Evolutionary conservation across 345 rosid genomes (phyloP).

Genomic region (Eutrema heterophyllum): DNA sequence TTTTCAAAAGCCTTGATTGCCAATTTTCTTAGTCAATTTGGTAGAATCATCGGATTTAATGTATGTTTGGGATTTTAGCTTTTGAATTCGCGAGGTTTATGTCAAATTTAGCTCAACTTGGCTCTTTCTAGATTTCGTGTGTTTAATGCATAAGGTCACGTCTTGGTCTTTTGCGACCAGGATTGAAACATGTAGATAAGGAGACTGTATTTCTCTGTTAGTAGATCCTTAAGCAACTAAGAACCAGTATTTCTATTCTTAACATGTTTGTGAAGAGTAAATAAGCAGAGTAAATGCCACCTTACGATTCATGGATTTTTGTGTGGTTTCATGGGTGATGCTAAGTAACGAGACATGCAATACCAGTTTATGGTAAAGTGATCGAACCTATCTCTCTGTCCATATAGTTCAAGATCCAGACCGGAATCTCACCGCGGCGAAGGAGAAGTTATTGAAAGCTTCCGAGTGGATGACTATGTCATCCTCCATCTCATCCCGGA

Average conservation of each 20-base stretch:
- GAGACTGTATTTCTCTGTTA: not conserved
- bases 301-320: too few species aligned
- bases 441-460: constrained; percentile 73
- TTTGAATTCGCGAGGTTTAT: not conserved
- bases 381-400: too few species aligned
- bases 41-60: not conserved
- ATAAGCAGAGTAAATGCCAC: too few species aligned
- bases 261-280: too few species aligned
- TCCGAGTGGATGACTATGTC: constrained; percentile 59
- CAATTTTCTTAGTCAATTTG: not conserved
- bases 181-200: not conserved
- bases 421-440: constrained; percentile 90
- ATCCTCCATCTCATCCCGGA: constrained; percentile 92
- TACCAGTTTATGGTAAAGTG: too few species aligned
- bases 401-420: too few species aligned
- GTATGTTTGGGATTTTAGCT: not conserved
- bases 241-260: not conserved
- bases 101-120: not conserved
- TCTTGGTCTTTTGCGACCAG: not conserved
- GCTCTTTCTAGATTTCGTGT: not conserved
- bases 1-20: too few species aligned
- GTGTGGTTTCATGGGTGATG: too few species aligned
- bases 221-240: not conserved
- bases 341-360: too few species aligned
- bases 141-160: not conserved